A percentile compares a stretch with the other conserved stretches of the same genome.
These are phyloP conservation scores for Bigelowiella natans DNA, from an alignment of 78 protist genomes.

Conservation along the genomic window DNA sequence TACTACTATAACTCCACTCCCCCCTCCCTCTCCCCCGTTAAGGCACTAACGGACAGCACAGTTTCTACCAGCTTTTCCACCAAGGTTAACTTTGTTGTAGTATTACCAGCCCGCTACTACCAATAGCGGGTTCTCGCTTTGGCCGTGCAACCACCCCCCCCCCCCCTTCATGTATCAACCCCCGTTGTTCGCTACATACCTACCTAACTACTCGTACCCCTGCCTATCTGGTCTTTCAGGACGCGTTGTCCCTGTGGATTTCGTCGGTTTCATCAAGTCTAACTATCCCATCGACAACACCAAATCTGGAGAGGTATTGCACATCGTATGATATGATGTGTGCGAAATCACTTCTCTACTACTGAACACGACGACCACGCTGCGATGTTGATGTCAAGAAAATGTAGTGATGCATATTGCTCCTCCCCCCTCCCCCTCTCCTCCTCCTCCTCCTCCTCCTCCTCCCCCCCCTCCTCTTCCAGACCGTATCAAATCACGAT, in stretches of 20 bases:
- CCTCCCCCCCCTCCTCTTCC: not conserved
- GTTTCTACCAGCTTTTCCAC: constrained; percentile 15
- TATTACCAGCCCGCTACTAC: constrained; percentile 65
- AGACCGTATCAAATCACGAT: constrained; percentile 47
- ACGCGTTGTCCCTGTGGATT: constrained; percentile 4
- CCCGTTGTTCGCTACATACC: too few relatives aligned
- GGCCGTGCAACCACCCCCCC: too few relatives aligned
- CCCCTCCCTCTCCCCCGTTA: not conserved
- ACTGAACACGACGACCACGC: too few relatives aligned
- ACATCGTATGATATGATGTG: too few relatives aligned
- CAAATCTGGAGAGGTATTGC: not conserved
- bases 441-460: not conserved
- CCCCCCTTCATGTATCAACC: too few relatives aligned
- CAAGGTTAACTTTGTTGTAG: constrained; percentile 61
- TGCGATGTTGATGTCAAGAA: too few relatives aligned
- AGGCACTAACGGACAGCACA: constrained; percentile 12
- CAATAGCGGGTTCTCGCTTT: too few relatives aligned
- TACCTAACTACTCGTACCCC: too few relatives aligned
- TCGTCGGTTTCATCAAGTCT: not conserved
- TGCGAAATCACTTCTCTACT: too few relatives aligned
- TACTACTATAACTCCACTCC: not conserved
- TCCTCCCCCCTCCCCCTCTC: not conserved
- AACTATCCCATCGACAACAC: not conserved
- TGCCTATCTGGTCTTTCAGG: not conserved
- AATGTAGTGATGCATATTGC: too few relatives aligned